Base-by-base conservation (phyloP, 2,329 filamentous ascomycete species). In the Alternaria sp. region DNA sequence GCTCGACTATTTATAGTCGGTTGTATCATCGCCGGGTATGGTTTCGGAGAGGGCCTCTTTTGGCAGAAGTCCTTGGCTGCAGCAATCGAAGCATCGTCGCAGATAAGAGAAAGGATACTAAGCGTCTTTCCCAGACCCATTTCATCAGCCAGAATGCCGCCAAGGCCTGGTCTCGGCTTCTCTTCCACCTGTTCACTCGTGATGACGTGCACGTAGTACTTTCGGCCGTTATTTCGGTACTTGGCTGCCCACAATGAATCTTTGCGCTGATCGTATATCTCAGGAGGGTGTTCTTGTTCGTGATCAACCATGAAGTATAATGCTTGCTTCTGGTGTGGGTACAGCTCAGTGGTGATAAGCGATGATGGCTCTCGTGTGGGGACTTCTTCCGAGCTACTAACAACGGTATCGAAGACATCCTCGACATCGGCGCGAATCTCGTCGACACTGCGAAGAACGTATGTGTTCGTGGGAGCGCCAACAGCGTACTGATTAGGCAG, bases 311-410 rank as follows among this genome's bases (percentile, higher is more conserved):
- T 93, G 75, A 97, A 98, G 75, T 89, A 88, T 0, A 98, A 84
- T 0, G 91, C 94, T 78, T 97, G 93, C 76, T 92, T 95, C 77
- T 98, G 94, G 79, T 98, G 94, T 59, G 86, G 85, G 42, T 97
- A 87, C 18, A 98, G 81, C 28, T 87, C 83, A 0, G 81, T 84
- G 0, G 89, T 93, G 57, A 85, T 84, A 54, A 95, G 85, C 7
- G 80, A 65, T 54, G 87, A 84, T 0, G 92, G 86, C 4, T 94
- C 88, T 81, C 90, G 88, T 65, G 89, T 86, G 0, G 91, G 91
- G 7, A 98, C 81, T 61, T 92, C 88, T 57, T 96, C 91, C 12
- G 70, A 66, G 9, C 86, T 88, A 69, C 89, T 89, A 26, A 89
- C 87, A 39, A 97, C 86, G 7, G 89, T 90, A 79, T 97, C 93